Base-by-base conservation (phyloP, 2,329 filamentous ascomycete genomes). In the Thielaviopsis musarum region DNA sequence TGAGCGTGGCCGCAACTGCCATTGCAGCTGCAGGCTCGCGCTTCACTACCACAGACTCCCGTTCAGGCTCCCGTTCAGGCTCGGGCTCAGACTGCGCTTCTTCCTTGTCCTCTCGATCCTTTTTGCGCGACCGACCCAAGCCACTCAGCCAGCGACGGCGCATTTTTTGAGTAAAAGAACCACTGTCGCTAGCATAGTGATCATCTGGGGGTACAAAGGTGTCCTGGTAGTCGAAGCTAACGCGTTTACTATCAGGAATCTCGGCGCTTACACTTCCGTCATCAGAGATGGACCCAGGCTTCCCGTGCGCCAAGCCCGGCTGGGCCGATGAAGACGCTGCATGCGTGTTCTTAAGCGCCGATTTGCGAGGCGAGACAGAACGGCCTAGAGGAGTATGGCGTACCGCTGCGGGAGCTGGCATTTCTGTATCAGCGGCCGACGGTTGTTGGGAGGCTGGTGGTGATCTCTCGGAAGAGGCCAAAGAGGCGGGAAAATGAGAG, bases 341-440 rank as follows among this genome's bases (percentile, higher is more conserved):
- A n/a, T 45, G 12, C 38, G 38, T 6, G 38, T 45, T 75, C 67
- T 91, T 91, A 63, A 91, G 67, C 1, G 86, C 87, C 1, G 87
- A 89, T 68, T 91, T 91, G 53, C 82, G 82, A 10, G 87, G 87
- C 0, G 87, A 90, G 12, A 86, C 73, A 5, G 86, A 88, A 54
- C 87, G 78, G 30, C 81, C 74, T 22, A 85, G 83, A 5, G 87
- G 87, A 28, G 62, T 54, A 26, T 64, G 63, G 48, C 59, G 61
- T 48, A 60, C 52, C n/a, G 38, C 15, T 45, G 17, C 2, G 4
- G 59, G 60, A 19, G 60, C 41, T 22, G 34, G 34, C 26, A 64
- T 61, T 21, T 58, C 49, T 19, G 55, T 19, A 21, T n/a, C 45
- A 13, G 30, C 48, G 28, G 21, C 9, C 3, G 19, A 38, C n/a